phyloP scores from a whole-genome alignment of 2,329 filamentous ascomycete species.

The Fusarium luffae region DNA sequence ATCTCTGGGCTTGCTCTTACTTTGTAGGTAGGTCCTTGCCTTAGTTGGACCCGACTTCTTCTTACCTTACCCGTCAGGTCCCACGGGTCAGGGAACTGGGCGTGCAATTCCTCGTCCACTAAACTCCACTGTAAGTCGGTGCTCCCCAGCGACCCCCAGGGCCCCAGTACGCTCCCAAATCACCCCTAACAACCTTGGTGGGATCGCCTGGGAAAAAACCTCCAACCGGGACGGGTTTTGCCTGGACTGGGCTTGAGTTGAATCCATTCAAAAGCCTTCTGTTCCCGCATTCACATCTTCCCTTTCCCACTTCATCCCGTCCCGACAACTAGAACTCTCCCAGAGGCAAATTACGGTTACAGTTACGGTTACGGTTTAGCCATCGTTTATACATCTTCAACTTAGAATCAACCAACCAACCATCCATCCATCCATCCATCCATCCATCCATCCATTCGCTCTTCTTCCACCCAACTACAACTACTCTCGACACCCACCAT shows the following conservation, averaged over 20 bases:
- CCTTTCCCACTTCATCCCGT: slow-evolving; percentile 48
- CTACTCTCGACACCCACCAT: slow-evolving; percentile 9
- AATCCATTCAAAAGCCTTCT: slow-evolving; percentile 56
- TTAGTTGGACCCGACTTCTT: neutral
- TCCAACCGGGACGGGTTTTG: slow-evolving; percentile 40
- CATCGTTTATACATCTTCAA: slow-evolving; percentile 28
- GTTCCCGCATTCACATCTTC: slow-evolving; percentile 50
- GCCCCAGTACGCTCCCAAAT: slow-evolving; percentile 46
- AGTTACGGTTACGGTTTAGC: slow-evolving; percentile 28
- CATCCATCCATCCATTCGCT: slow-evolving; percentile 1
- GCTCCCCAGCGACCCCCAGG: slow-evolving; percentile 41
- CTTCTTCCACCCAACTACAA: slow-evolving; percentile 9
- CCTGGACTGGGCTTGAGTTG: slow-evolving; percentile 37
- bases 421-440: neutral
- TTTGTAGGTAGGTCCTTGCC: neutral
- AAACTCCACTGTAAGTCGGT: slow-evolving; percentile 40
- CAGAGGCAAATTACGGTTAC: slow-evolving; percentile 16
- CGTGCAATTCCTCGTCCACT: slow-evolving; percentile 21
- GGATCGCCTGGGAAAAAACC: slow-evolving; percentile 46
- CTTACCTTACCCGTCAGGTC: slow-evolving; percentile 1
- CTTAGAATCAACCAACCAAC: slow-evolving; percentile 20
- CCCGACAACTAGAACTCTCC: slow-evolving; percentile 34
- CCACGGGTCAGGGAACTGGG: slow-evolving; percentile 4
- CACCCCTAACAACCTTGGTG: slow-evolving; percentile 51
- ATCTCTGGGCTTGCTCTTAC: slow-evolving; percentile 1